These are phyloP conservation scores for Macrolepiota albuminosa DNA, from an alignment of 768 basidiomycete species.

Conservation along the genomic window DNA sequence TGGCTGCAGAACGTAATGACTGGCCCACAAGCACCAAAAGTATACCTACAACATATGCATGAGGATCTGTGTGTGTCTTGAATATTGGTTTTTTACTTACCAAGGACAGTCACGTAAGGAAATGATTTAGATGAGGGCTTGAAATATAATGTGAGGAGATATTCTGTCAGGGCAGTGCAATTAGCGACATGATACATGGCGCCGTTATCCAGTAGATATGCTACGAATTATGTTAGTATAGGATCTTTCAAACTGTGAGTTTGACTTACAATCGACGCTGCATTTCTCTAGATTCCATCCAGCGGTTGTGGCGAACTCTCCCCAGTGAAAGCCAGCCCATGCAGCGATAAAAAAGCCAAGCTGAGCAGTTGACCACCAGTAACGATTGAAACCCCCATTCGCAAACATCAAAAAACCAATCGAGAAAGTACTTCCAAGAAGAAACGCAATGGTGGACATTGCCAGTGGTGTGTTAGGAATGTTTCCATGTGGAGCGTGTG, in stretches of 20 bases:
- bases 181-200: constrained; percentile 82
- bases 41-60: constrained; percentile 45
- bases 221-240: constrained; percentile 34
- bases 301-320: constrained; percentile 92
- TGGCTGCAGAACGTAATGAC: constrained; percentile 78
- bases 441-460: constrained; percentile 72
- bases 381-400: constrained; percentile 35
- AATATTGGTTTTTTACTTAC: constrained; percentile 30
- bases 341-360: constrained; percentile 80
- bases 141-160: constrained; percentile 65
- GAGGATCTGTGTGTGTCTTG: background rate
- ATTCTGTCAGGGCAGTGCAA: constrained; percentile 72
- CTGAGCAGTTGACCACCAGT: constrained; percentile 69
- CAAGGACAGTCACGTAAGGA: constrained; percentile 54
- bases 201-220: constrained; percentile 92
- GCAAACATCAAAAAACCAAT: constrained; percentile 50
- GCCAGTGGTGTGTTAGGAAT: constrained; percentile 90
- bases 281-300: constrained; percentile 94
- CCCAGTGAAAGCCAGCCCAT: constrained; percentile 89
- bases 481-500: constrained; percentile 39
- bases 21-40: constrained; percentile 67
- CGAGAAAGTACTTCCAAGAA: constrained; percentile 72
- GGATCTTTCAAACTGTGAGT: background rate
- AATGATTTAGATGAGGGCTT: constrained; percentile 57
- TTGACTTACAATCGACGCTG: constrained; percentile 81